Base-by-base conservation (phyloP, 2,329 filamentous ascomycete genomes). In the Huntiella decipiens region DNA sequence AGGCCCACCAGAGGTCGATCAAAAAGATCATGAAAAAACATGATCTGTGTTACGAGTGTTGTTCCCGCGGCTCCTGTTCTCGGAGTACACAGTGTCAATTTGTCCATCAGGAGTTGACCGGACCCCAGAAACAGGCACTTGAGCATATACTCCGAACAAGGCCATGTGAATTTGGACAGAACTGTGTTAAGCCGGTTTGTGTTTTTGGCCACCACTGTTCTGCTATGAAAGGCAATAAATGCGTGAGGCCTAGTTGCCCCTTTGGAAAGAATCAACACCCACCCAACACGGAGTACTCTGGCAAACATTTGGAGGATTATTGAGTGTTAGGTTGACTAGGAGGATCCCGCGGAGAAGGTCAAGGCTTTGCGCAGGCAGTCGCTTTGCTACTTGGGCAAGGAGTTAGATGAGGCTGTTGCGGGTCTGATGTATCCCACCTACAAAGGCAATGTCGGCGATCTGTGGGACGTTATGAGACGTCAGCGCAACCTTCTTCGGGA, bases 31-130 rank as follows among this genome's bases (percentile, higher is more conserved):
- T 66, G 46, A 68, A 67, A 32, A 60, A 58, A 52, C 65, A 68
- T 50, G 77, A 76, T 56, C 59, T 76, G 5, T 78, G 74, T 62
- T 77, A 78, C 56, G 74, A 73, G 43, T 70, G 74, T 53, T 77
- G 72, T 54, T 63, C 78, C 31, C 64, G 71, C 13, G 72, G 71
- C 0, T 67, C 67, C 1, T 78, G 74, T 52, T 55, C 62, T 40
- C 76, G 74, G 52, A 64, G 66, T n/a, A 2, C 11, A 3, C 59
- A 62, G 4, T 78, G 74, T 57, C 61, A 59, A 43, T 78, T 76
- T 53, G 67, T 70, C 48, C 74, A 78, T 56, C 60, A 67, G 40
- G 66, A 62, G 51, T 65, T 69, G 2, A 66, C 62, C 4, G 58
- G 63, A 16, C 71, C 74, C 3, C 73, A 78, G 54, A 59, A 70